Base-by-base conservation (phyloP, 1,284 basidiomycete genomes). In the Cryptococcus sp. region DNA sequence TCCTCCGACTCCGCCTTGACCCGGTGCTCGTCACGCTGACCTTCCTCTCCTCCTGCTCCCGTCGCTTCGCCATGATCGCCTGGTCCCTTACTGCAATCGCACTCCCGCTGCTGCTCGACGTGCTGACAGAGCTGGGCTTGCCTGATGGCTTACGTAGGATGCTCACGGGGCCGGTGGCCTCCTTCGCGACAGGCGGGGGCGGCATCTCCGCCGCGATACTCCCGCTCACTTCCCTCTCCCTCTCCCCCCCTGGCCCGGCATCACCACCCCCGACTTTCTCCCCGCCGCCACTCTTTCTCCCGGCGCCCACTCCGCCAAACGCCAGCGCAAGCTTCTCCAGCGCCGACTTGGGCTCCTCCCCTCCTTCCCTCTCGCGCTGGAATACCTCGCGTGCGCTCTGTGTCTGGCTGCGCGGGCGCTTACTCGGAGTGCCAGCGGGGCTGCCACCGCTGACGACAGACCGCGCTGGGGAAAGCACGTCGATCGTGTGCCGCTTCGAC, bases 21-120 rank as follows among this genome's bases (percentile, higher is more conserved):
- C 62, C 59, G 44, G 57, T 59, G 38, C 59, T 60, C 6, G 50
- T 50, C 11, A 42, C 56, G 45, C 53, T 55, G 52, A 80, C 79
- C 46, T 85, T 82, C 57, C 81, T 72, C 45, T 80, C 79, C 40
- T 83, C 78, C 45, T 84, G 82, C 69, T 87, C 83, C 15, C 87
- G 79, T 58, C 87, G 80, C 75, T 85, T 88, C 66, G 87, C 85
- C 23, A 85, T 76, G 63, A 91, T 88, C 49, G 87, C 71, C 56
- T 85, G 82, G 68, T 91, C 88, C 35, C 87, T 81, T 23, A 72
- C 77, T 16, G 52, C 40, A 55, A 56, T 59, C 20, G 54, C 57
- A 28, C 52, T 51, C 9, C 48, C 49, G 13, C 21, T 52, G 13
- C 21, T 52, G 8, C 46, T 37, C 21, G 59, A 44, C 5, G 59